Conservation (phyloP, 306 rosid genomes). For the Ammopiptanthus mongolicus region DNA sequence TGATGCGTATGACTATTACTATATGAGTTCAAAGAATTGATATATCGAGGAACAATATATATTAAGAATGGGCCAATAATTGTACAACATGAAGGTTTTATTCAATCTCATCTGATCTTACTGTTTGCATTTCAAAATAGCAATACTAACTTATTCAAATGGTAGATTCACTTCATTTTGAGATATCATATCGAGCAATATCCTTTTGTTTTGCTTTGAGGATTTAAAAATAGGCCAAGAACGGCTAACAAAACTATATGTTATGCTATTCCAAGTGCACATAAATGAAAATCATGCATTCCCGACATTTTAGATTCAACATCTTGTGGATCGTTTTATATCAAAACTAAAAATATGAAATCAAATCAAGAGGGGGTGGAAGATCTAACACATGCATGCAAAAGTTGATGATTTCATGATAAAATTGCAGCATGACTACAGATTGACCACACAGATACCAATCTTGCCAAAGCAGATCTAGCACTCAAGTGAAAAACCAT, state of each 20-base stretch:
- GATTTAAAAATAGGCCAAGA: background rate
- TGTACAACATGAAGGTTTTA: background rate
- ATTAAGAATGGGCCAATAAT: background rate
- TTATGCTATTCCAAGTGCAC: background rate
- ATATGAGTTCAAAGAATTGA: background rate
- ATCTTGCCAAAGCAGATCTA: conserved; percentile 30
- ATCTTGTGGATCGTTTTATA: background rate
- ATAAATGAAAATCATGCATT: background rate
- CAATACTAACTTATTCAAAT: background rate
- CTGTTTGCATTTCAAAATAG: background rate
- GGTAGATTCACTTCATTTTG: background rate
- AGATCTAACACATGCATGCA: conserved; percentile 28
- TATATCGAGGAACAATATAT: background rate
- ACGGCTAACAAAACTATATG: background rate
- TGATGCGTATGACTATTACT: background rate
- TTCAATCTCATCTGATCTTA: background rate
- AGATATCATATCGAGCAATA: background rate
- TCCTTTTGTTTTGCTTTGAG: background rate
- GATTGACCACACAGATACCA: conserved; percentile 21
- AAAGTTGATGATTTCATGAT: background rate
- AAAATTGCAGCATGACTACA: conserved; percentile 1
- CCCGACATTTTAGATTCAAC: background rate
- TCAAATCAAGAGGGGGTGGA: background rate
- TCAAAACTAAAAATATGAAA: background rate
- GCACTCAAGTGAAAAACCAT: background rate